phyloP scores from a whole-genome alignment of 1,284 basidiomycete species.

The Agroathelia rolfsii region DNA sequence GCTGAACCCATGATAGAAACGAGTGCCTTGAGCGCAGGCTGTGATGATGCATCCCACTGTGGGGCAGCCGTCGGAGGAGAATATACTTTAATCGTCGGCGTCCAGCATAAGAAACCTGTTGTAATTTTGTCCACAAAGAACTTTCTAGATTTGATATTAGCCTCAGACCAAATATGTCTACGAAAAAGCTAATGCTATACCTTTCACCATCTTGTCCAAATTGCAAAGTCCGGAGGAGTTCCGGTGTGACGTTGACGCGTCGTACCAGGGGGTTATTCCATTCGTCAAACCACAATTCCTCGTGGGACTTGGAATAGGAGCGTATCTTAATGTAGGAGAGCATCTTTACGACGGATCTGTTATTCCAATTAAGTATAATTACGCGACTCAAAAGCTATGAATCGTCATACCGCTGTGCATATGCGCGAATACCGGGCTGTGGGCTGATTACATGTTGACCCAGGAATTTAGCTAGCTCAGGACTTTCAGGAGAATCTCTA shows the following conservation, averaged over 20 bases:
- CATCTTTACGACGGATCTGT: conserved; percentile 66
- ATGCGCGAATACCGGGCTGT: conserved; percentile 70
- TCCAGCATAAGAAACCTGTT: conserved; percentile 86
- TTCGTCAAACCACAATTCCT: conserved; percentile 74
- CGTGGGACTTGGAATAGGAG: conserved; percentile 59
- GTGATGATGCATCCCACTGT: conserved; percentile 58
- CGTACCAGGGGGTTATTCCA: conserved; percentile 68
- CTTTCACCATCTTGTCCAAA: conserved; percentile 25
- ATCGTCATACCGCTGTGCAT: conserved; percentile 54
- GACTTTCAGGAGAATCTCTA: conserved; percentile 61
- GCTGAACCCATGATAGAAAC: conserved; percentile 35
- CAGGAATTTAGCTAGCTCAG: conserved; percentile 62
- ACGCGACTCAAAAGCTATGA: conserved; percentile 7
- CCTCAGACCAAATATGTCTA: conserved; percentile 1
- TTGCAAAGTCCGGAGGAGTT: conserved; percentile 36
- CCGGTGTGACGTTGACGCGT: conserved; percentile 36
- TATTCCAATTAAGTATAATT: conserved; percentile 10
- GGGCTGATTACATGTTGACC: conserved; percentile 64
- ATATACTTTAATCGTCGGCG: conserved; percentile 64
- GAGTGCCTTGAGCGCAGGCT: conserved; percentile 52
- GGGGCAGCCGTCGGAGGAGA: conserved; percentile 36
- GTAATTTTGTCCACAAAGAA: conserved; percentile 70
- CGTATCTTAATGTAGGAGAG: conserved; percentile 78
- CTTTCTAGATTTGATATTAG: conserved; percentile 20
- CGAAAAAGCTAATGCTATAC: conserved; percentile 14